Conservation (phyloP, 257 asterid genomes). For the Solanum lignicaule region DNA sequence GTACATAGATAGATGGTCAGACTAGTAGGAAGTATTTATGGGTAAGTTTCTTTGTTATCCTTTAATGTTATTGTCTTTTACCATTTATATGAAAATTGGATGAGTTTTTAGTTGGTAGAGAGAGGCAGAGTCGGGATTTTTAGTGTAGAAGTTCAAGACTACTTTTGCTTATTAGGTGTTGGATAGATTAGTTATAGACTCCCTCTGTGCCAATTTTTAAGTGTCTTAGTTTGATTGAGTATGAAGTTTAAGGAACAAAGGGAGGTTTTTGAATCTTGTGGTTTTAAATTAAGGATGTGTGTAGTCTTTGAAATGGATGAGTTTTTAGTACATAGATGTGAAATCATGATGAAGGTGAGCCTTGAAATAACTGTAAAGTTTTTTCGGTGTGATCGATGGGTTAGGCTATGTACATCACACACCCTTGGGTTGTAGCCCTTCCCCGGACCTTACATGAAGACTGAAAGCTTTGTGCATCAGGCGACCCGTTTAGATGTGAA, state of each 20-base stretch:
- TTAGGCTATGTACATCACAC: background rate
- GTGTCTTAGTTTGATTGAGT: background rate
- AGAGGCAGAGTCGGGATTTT: background rate
- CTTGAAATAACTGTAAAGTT: background rate
- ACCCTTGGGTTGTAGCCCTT: background rate
- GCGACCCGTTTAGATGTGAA: background rate
- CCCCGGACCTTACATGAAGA: background rate
- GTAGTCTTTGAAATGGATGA: background rate
- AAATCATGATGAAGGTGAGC: background rate
- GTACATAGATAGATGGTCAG: background rate
- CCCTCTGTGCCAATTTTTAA: background rate
- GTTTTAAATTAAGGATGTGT: background rate
- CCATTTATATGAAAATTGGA: background rate
- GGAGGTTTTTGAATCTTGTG: background rate
- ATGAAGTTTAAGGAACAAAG: background rate
- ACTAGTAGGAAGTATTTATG: background rate
- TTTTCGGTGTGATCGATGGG: background rate
- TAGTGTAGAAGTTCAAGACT: background rate
- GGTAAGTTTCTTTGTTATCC: background rate
- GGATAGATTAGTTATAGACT: background rate
- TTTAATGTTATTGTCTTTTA: background rate
- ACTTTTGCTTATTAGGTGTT: background rate
- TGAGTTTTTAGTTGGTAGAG: background rate
- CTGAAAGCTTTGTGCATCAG: background rate
- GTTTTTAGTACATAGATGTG: background rate